Conservation (phyloP, 371 early-diverging fungal genomes). For the Rhizopus sp. region DNA sequence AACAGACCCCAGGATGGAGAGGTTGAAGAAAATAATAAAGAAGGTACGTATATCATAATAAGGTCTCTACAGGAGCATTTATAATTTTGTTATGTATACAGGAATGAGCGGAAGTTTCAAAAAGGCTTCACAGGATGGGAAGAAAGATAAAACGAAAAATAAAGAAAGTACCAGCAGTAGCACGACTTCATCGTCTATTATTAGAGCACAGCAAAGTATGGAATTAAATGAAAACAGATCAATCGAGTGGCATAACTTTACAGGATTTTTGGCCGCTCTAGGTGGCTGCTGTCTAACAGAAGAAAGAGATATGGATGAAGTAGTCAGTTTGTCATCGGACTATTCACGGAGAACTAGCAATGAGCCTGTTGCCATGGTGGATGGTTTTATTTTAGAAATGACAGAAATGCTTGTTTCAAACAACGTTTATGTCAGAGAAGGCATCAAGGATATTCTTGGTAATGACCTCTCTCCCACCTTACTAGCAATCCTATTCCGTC, state of each 20-base stretch:
- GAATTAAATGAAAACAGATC: constrained; percentile 47
- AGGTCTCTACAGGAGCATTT: too few species aligned
- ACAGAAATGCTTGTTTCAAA: constrained; percentile 81
- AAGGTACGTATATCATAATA: neutral
- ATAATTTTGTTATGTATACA: too few species aligned
- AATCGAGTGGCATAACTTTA: constrained; percentile 69
- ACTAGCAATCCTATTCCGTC: constrained; percentile 76
- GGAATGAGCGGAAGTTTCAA: neutral
- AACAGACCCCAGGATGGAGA: constrained; percentile 43
- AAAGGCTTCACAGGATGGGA: constrained; percentile 3
- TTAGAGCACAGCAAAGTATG: constrained; percentile 3
- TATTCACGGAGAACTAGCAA: constrained; percentile 31
- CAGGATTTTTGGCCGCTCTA: constrained; percentile 71
- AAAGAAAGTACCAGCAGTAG: constrained; percentile 4
- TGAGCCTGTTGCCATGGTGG: constrained; percentile 55
- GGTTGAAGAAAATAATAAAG: constrained; percentile 17
- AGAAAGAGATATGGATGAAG: constrained; percentile 8
- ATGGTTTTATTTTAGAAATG: constrained; percentile 80
- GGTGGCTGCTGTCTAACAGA: constrained; percentile 60
- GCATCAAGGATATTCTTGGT: constrained; percentile 85
- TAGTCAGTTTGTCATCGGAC: constrained; percentile 2
- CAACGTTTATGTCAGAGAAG: constrained; percentile 85
- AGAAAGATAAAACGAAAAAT: constrained; percentile 6
- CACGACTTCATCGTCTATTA: neutral
- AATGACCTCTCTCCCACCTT: constrained; percentile 79